Evolutionary conservation across 208 protist species (phyloP), one percentile per base, ranked within the genome.

Genomic region (Acanthamoeba triangularis): DNA sequence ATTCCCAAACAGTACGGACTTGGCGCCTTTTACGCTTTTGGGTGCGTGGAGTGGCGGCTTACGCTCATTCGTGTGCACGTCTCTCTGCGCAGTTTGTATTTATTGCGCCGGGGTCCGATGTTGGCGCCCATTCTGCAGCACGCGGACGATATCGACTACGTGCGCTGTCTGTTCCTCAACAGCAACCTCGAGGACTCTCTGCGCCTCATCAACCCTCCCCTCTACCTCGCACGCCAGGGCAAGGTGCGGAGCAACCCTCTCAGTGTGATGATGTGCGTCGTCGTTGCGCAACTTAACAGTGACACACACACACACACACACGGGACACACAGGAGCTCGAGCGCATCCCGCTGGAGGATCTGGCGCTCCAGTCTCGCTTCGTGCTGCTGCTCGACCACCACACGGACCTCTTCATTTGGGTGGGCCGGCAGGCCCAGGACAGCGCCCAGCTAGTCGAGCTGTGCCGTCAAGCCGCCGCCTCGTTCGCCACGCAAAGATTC

Each of bases 341-440:
- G 44, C 54, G 61, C 18, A 76, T 93, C 13, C 61, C 87, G 30
- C 61, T 52, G 37, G 61, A 93, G 23, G 87, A 93, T 30, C 61
- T 93, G 20, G 87, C 87, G n/a, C 63, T 93, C 10, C 52, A 76
- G 61, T 76, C 52, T 6, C 35, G 47, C 35, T 76, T 76, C n/a
- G 87, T 93, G 33, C 59, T 93, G 61, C 59, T 93, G 30, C 52
- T 93, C 23, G 87, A 93, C 87, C 52, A 76, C 47, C 59, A 76
- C 61, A 93, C 87, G 25, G 87, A 93, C 35, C 35, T 93, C 23
- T 93, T 93, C 87, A 76, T 93, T 37, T 93, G 87, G 87, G n/a
- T 76, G 16, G 87, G 87, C 35, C 0, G 54, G 16, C 52, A 90
- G 82, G 52, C 87, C 3, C 37, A 59, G 63, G 87, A 93, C 61